Evolutionary conservation across 305 asterid genomes (phyloP).

Genomic region (Solanum chacoense): DNA sequence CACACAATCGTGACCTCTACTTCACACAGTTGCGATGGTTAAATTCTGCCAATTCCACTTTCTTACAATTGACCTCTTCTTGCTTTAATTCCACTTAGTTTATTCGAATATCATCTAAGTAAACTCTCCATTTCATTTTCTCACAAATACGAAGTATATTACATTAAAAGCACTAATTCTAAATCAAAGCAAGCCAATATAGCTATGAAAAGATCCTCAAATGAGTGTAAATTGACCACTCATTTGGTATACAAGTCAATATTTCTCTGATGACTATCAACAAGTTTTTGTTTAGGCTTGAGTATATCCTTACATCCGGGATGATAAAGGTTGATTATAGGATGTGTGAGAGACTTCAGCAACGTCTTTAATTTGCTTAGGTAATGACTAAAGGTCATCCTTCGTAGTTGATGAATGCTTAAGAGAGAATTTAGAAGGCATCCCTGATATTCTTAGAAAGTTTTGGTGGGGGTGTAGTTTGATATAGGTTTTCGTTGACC

Average conservation of each 20-base stretch:
- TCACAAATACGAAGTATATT: background rate
- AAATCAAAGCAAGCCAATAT: background rate
- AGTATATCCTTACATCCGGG: background rate
- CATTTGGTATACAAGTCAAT: background rate
- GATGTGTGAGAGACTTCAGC: background rate
- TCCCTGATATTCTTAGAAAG: background rate
- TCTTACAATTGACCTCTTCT: background rate
- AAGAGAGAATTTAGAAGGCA: background rate
- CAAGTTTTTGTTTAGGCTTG: background rate
- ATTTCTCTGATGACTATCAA: background rate
- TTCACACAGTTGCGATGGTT: background rate
- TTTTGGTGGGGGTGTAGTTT: background rate
- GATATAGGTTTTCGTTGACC: background rate
- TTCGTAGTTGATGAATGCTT: background rate
- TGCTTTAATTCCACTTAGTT: background rate
- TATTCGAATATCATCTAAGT: background rate
- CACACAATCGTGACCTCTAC: background rate
- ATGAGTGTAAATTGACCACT: background rate
- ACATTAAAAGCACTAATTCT: background rate
- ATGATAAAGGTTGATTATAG: background rate
- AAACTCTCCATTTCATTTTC: background rate
- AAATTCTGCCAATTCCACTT: background rate
- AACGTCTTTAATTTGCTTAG: background rate
- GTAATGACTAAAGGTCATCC: background rate
- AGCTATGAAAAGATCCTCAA: background rate